Percentiles rank a stretch among this genome's conserved stretches.
Conservation (phyloP, 768 basidiomycete genomes). For the Trametes gibbosa region DNA sequence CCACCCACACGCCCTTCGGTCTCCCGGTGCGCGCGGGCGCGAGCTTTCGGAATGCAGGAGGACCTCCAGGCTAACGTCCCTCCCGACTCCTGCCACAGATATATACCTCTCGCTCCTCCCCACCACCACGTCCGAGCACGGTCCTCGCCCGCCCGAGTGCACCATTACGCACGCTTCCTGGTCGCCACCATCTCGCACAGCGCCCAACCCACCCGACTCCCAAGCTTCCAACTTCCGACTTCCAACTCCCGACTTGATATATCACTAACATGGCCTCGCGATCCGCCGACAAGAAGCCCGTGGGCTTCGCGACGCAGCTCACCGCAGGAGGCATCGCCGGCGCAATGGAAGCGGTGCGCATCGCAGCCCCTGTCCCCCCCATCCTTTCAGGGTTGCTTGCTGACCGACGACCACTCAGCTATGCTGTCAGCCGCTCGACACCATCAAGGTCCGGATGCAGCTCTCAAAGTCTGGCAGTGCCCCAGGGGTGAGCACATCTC, state of each 20-base stretch:
- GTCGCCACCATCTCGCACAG: not conserved
- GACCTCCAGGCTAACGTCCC: not conserved
- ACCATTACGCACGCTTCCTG: no score
- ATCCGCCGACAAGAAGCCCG: conserved; percentile 60
- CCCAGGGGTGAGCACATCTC: conserved; percentile 69
- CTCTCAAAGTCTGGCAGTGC: conserved; percentile 75
- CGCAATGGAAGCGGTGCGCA: conserved; percentile 83
- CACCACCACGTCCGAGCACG: no score
- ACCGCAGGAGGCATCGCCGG: conserved; percentile 94
- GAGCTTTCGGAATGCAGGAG: not conserved
- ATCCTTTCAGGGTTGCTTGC: not conserved
- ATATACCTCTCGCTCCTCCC: not conserved
- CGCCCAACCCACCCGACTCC: not conserved
- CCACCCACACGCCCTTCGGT: no score
- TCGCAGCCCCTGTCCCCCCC: not conserved
- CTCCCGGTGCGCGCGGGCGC: no score
- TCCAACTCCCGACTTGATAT: no score
- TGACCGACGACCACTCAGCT: conserved; percentile 39
- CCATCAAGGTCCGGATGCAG: conserved; percentile 99
- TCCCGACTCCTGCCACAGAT: not conserved
- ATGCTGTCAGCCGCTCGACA: conserved; percentile 91
- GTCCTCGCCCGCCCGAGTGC: no score
- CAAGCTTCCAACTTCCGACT: no score
- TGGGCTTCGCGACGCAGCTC: conserved; percentile 86
- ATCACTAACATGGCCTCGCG: conserved; percentile 19